Conservation (phyloP, 2,329 filamentous ascomycete species). For the Claviceps capensis region DNA sequence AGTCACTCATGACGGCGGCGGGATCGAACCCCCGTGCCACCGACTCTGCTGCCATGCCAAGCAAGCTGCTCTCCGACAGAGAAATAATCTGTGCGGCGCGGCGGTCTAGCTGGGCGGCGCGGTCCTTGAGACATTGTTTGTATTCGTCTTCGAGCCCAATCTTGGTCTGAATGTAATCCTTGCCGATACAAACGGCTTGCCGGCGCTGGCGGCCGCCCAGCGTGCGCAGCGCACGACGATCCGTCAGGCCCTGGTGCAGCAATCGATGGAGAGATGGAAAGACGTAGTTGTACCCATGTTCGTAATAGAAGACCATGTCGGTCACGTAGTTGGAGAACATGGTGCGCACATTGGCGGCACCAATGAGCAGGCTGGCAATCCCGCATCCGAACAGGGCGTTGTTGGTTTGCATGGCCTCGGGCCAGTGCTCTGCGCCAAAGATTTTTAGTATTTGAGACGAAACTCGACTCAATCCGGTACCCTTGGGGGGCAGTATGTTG, state of each 20-base stretch:
- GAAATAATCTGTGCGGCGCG: conserved; percentile 8
- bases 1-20: conserved; percentile 9
- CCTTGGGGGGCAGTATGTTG: conserved; percentile 10
- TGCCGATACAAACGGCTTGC: conserved; percentile 7
- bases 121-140: not conserved
- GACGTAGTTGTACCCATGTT: conserved; percentile 12
- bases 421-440: conserved; percentile 8
- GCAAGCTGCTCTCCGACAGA: conserved; percentile 10
- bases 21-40: conserved; percentile 10
- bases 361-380: conserved; percentile 9
- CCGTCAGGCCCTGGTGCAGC: conserved; percentile 7
- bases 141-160: conserved; percentile 7
- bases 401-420: conserved; percentile 7
- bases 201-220: conserved; percentile 9
- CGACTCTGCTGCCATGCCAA: conserved; percentile 10
- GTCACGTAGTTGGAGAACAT: conserved; percentile 13
- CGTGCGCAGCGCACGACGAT: conserved; percentile 8
- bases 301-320: conserved; percentile 13
- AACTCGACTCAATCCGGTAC: conserved; percentile 5
- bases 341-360: conserved; percentile 8
- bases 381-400: conserved; percentile 11
- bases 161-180: conserved; percentile 10
- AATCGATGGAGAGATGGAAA: conserved; percentile 9
- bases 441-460: conserved; percentile 6
- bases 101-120: conserved; percentile 6